Evolutionary conservation across 2,329 filamentous ascomycete genomes (phyloP).

Genomic region (Hymenotorrendiella dingleyae): DNA sequence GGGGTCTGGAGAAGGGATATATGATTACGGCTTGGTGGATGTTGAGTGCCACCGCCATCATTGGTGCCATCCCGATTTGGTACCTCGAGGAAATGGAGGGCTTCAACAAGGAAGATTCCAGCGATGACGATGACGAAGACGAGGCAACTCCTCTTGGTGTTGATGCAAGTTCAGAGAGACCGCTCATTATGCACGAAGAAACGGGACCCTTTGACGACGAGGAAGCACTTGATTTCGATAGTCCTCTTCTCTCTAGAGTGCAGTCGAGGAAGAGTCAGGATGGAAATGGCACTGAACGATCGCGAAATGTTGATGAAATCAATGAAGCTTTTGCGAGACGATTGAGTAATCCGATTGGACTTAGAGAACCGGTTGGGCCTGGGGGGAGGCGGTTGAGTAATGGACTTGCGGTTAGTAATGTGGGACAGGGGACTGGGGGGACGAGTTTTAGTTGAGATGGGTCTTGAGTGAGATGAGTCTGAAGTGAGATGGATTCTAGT

Average conservation of each 20-base stretch:
- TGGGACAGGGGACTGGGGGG: conserved; percentile 28
- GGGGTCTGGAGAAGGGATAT: conserved; percentile 70
- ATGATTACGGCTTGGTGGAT: conserved; percentile 78
- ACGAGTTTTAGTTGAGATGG: conserved; percentile 27
- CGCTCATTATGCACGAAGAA: conserved; percentile 18
- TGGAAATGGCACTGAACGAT: not conserved
- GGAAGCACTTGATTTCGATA: conserved; percentile 20
- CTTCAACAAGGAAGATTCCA: conserved; percentile 42
- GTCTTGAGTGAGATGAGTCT: no score
- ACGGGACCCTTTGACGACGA: conserved; percentile 18
- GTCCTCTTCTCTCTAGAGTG: conserved; percentile 6
- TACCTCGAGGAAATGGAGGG: conserved; percentile 71
- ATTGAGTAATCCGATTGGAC: conserved; percentile 28
- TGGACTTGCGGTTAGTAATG: conserved; percentile 27
- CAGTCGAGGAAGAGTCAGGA: conserved; percentile 1
- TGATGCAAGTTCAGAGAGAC: conserved; percentile 10
- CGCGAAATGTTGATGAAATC: not conserved
- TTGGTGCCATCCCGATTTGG: conserved; percentile 67
- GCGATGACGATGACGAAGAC: conserved; percentile 12
- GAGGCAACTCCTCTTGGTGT: conserved; percentile 13
- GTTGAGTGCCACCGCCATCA: conserved; percentile 54
- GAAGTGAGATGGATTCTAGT: no score
- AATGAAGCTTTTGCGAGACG: conserved; percentile 14
- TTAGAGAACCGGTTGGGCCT: conserved; percentile 26
- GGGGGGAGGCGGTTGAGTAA: conserved; percentile 30